A percentile compares a stretch with the other conserved stretches of the same genome.
Conservation (phyloP, 306 rosid genomes). For the Alnus glutinosa region DNA sequence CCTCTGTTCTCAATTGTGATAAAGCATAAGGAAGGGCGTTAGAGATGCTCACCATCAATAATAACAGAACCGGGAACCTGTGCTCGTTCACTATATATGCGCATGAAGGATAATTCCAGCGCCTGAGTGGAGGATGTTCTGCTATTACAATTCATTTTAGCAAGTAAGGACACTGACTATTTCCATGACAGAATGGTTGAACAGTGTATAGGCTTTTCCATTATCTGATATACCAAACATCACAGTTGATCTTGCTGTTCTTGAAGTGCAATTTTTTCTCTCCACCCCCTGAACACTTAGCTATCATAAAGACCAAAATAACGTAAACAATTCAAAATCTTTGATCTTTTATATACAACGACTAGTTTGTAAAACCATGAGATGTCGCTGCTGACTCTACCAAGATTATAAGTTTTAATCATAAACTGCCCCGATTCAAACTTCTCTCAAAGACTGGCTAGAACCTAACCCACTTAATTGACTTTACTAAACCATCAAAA, state of each 20-base stretch:
- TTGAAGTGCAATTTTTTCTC: not conserved
- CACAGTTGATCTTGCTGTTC: not conserved
- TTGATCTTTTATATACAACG: too few species aligned
- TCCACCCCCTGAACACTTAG: not conserved
- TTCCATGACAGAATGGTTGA: too few species aligned
- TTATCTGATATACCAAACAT: not conserved
- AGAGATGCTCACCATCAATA: conserved; percentile 67
- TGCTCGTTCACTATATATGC: conserved; percentile 58
- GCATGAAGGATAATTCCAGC: conserved; percentile 56
- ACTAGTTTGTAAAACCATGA: not conserved
- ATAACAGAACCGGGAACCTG: conserved; percentile 70
- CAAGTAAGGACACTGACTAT: not conserved
- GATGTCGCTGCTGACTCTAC: too few species aligned
- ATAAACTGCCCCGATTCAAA: not conserved
- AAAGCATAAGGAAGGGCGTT: not conserved
- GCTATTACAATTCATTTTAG: conserved; percentile 29
- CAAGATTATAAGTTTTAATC: not conserved
- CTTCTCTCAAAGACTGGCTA: not conserved
- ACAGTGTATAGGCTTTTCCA: not conserved
- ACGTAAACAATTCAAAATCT: not conserved
- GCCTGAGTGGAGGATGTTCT: conserved; percentile 40
- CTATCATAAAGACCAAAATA: not conserved
- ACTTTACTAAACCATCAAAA: not conserved
- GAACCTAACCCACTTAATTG: not conserved
- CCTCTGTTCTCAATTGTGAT: not conserved